Evolutionary conservation across 768 basidiomycete species (phyloP).

Genomic region (Xerocomus spinulosus): DNA sequence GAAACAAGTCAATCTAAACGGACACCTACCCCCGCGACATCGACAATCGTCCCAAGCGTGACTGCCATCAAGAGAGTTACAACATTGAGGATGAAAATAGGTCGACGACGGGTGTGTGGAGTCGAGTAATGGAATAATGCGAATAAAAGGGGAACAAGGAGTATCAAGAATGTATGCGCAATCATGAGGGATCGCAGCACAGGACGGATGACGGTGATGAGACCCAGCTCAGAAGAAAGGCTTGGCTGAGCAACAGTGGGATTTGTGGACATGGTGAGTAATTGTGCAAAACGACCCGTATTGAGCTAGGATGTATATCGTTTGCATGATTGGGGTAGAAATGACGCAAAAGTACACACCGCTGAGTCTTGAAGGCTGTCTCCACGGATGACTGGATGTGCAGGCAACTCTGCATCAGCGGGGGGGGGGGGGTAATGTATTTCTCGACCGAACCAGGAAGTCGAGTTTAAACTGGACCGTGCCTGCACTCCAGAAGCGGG

Average conservation of each 20-base stretch:
- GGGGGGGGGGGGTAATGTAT: not conserved
- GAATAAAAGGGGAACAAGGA: constrained; percentile 19
- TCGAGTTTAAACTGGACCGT: not conserved
- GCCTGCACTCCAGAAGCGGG: not conserved
- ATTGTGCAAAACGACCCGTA: not conserved
- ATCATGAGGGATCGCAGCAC: constrained; percentile 17
- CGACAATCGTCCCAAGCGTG: not conserved
- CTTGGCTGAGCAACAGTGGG: no score
- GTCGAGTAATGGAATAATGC: constrained; percentile 26
- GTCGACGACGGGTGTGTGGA: constrained; percentile 11
- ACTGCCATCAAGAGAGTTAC: constrained; percentile 8
- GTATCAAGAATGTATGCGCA: constrained; percentile 20
- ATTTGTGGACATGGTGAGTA: not conserved
- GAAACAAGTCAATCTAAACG: not conserved
- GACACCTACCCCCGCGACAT: not conserved
- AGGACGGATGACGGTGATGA: not conserved
- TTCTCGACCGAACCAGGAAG: not conserved
- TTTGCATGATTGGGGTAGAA: not conserved
- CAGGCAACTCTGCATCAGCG: not conserved
- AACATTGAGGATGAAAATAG: constrained; percentile 26
- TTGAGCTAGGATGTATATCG: not conserved
- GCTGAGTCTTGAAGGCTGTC: not conserved
- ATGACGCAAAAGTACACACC: not conserved
- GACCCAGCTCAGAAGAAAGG: not conserved
- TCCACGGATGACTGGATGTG: not conserved